Evolutionary conservation across 495 filamentous ascomycete genomes (phyloP).

Genomic region (Jackrogersella multiformis): DNA sequence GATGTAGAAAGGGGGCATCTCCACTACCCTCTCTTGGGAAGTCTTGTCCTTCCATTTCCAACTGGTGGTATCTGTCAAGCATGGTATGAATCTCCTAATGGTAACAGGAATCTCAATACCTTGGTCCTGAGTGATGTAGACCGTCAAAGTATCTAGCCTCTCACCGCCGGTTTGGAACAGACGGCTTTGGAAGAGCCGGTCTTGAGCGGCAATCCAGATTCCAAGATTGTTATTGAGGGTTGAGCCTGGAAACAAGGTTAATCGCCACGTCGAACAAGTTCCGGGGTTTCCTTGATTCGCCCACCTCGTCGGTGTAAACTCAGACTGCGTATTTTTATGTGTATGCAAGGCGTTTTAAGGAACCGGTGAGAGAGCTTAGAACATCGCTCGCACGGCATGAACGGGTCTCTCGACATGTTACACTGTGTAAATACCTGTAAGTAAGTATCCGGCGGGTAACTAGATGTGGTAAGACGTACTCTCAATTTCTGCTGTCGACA

Average conservation of each 20-base stretch:
- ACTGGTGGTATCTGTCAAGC: not conserved
- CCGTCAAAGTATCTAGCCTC: not conserved
- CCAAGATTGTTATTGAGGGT: not conserved
- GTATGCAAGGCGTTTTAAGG: slow-evolving; percentile 3
- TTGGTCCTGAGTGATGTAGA: slow-evolving; percentile 2
- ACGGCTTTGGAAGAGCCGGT: not conserved
- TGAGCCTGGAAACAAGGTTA: slow-evolving; percentile 5
- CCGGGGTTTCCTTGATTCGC: not conserved
- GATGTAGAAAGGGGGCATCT: slow-evolving; percentile 10
- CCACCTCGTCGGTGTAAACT: slow-evolving; percentile 1
- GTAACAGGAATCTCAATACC: slow-evolving; percentile 2
- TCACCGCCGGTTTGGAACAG: not conserved
- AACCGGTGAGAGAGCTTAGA: slow-evolving; percentile 5
- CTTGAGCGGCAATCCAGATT: not conserved
- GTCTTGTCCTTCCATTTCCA: slow-evolving; percentile 9
- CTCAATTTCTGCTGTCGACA: slow-evolving; percentile 16
- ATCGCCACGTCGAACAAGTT: not conserved
- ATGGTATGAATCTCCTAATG: not conserved
- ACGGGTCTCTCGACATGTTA: slow-evolving; percentile 7
- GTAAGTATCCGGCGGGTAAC: slow-evolving; percentile 2
- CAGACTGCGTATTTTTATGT: slow-evolving; percentile 2
- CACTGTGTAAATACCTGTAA: slow-evolving; percentile 12
- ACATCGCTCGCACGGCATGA: slow-evolving; percentile 8
- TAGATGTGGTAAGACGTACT: not conserved
- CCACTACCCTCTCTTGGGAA: not conserved